Evolutionary conservation across 768 basidiomycete species (phyloP), one percentile per base, ranked within the genome.

Genomic region (Tulasnella sp.): DNA sequence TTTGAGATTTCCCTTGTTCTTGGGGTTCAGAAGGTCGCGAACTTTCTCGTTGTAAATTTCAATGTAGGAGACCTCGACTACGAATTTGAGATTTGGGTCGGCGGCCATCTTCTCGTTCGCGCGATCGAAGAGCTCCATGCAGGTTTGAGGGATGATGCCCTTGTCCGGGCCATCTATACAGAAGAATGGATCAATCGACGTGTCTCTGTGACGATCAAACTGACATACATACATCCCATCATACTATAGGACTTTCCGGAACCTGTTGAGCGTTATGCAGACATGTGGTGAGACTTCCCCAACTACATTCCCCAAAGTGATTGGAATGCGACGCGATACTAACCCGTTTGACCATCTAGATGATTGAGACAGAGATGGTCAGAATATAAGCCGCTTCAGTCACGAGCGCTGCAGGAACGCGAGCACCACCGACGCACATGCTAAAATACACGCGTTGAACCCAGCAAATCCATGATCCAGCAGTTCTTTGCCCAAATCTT

Each of bases 11-110:
- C 97, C 96, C 40, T 94, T 91, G 87, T 98, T 99, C 89, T 95
- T 96, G 31, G 98, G 98, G 86, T 99, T 99, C 82, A 99, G 89
- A 82, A 99, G 89, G 86, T 99, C 97, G 80, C 96, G 93, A 41
- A 99, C 97, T 89, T 98, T 97, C 88, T 97, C 96, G 85, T 97
- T 97, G 87, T 97, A 97, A 83, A 97, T 97, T 90, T 97, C 97
- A 81, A 98, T 98, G 85, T 98, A 98, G 6, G 96, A 98, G n/a
- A 98, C 97, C 87, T 99, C 97, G 60, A 99, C 97, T 1, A 94
- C 93, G 84, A 96, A 97, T 80, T 88, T 91, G 81, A 96, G 83
- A 83, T 93, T 92, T 14, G 91, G 85, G 84, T 96, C 94, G 76
- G 84, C 85, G 1, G 88, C 87, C 83, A 87, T 91, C 86, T 93